phyloP scores from a whole-genome alignment of 495 filamentous ascomycete species.

The Penicillium manginii region DNA sequence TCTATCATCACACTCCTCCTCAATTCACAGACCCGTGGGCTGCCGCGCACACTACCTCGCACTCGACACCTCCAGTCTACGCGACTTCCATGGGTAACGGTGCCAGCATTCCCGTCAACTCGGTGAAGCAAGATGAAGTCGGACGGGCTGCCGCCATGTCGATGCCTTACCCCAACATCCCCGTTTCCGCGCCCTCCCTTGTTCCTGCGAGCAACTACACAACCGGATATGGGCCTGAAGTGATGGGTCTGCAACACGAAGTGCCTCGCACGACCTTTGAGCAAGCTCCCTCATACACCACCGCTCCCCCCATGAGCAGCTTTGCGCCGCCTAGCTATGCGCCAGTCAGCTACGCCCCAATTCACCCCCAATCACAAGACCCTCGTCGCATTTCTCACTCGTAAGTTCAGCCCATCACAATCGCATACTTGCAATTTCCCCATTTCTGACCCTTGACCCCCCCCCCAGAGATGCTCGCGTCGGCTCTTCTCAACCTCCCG shows the following conservation, averaged over 20 bases:
- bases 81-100: constrained; percentile 63
- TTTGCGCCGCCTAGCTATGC: constrained; percentile 64
- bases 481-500: constrained; percentile 41
- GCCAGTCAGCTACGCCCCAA: constrained; percentile 57
- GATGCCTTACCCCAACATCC: constrained; percentile 73
- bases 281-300: constrained; percentile 65
- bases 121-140: constrained; percentile 59
- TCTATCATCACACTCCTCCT: constrained; percentile 71
- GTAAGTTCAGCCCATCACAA: constrained; percentile 61
- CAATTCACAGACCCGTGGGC: constrained; percentile 96
- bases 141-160: constrained; percentile 65
- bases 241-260: constrained; percentile 75
- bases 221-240: constrained; percentile 66
- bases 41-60: constrained; percentile 59
- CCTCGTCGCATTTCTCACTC: constrained; percentile 83
- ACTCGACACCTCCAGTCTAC: constrained; percentile 58
- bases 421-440: too few relatives aligned
- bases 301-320: constrained; percentile 68
- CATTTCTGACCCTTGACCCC: background rate
- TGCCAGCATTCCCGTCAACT: constrained; percentile 54
- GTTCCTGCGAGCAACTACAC: constrained; percentile 72
- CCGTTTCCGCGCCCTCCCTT: constrained; percentile 71
- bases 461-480: constrained; percentile 60
- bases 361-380: constrained; percentile 57
- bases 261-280: constrained; percentile 57